Evolutionary conservation across 2,329 filamentous ascomycete genomes (phyloP).

Genomic region (Talaromyces amestolkiae): DNA sequence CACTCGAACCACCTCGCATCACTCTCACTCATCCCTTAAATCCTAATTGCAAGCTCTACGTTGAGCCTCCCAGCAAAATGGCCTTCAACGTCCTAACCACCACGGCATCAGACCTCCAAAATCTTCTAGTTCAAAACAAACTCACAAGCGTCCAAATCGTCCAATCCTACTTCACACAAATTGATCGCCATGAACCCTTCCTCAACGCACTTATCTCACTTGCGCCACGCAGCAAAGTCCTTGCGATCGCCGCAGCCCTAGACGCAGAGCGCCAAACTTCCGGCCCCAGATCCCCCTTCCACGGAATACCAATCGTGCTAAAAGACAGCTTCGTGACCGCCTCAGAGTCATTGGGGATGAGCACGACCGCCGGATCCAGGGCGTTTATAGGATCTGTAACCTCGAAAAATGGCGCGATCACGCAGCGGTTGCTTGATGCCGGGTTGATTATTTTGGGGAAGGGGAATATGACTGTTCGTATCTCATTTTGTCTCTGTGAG

Average conservation of each 20-base stretch:
- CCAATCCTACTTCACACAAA: slow-evolving; percentile 10
- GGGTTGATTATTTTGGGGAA: slow-evolving; percentile 29
- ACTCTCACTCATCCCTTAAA: too few species aligned
- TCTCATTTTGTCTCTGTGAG: too few species aligned
- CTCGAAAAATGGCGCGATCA: slow-evolving; percentile 13
- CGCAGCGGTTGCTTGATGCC: slow-evolving; percentile 21
- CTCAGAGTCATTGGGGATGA: slow-evolving; percentile 21
- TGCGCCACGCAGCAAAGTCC: slow-evolving; percentile 1
- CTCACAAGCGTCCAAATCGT: slow-evolving; percentile 14
- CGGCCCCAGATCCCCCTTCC: background rate
- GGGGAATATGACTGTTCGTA: slow-evolving; percentile 22
- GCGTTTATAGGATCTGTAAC: slow-evolving; percentile 18
- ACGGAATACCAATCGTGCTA: slow-evolving; percentile 19
- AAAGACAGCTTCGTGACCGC: slow-evolving; percentile 24
- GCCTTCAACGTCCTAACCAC: slow-evolving; percentile 8
- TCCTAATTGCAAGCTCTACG: too few species aligned
- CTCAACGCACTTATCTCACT: slow-evolving; percentile 18
- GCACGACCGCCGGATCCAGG: slow-evolving; percentile 21
- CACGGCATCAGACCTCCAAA: background rate
- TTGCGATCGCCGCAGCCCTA: background rate
- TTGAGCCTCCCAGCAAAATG: background rate
- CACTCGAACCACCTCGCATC: too few species aligned
- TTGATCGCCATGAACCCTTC: slow-evolving; percentile 15
- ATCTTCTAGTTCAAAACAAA: background rate
- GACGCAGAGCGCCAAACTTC: background rate